Evolutionary conservation across 352 stramenopile genomes (phyloP).

Genomic region (Phytophthora fragariaefolia): DNA sequence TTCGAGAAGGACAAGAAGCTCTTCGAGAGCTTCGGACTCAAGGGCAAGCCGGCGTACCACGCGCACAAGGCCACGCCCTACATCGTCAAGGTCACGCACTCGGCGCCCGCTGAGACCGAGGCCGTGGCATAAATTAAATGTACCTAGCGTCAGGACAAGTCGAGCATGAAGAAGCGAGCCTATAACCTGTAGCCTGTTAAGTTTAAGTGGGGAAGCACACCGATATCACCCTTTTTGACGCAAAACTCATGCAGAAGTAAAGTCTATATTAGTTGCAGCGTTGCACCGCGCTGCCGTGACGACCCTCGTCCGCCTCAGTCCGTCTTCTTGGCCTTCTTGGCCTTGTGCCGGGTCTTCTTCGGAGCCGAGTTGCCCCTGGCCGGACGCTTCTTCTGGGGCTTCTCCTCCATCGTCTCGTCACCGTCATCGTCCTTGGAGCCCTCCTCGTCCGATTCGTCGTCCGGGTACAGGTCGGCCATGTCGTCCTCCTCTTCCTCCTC

Average conservation of each 20-base stretch:
- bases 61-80: slow-evolving; percentile 83
- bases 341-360: slow-evolving; percentile 40
- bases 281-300: background rate
- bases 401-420: slow-evolving; percentile 50
- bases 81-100: slow-evolving; percentile 85
- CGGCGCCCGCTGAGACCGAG: slow-evolving; percentile 42
- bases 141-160: slow-evolving; percentile 24
- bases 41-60: slow-evolving; percentile 95
- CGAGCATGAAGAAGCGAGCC: slow-evolving; percentile 12
- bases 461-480: slow-evolving; percentile 70
- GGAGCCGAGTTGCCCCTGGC: slow-evolving; percentile 30
- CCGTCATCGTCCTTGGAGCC: slow-evolving; percentile 34
- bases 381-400: slow-evolving; percentile 51
- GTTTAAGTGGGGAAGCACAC: slow-evolving; percentile 28
- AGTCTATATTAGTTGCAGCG: slow-evolving; percentile 44
- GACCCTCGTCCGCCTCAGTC: slow-evolving; percentile 6
- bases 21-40: slow-evolving; percentile 95
- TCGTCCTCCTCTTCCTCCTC: slow-evolving; percentile 47
- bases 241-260: slow-evolving; percentile 8
- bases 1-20: slow-evolving; percentile 96
- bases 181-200: slow-evolving; percentile 41
- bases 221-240: slow-evolving; percentile 37
- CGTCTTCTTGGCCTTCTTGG: slow-evolving; percentile 38
- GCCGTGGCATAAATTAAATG: slow-evolving; percentile 42
- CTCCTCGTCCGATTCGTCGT: slow-evolving; percentile 52